phyloP scores from a whole-genome alignment of 305 asterid species.

The Nicotiana rustica region DNA sequence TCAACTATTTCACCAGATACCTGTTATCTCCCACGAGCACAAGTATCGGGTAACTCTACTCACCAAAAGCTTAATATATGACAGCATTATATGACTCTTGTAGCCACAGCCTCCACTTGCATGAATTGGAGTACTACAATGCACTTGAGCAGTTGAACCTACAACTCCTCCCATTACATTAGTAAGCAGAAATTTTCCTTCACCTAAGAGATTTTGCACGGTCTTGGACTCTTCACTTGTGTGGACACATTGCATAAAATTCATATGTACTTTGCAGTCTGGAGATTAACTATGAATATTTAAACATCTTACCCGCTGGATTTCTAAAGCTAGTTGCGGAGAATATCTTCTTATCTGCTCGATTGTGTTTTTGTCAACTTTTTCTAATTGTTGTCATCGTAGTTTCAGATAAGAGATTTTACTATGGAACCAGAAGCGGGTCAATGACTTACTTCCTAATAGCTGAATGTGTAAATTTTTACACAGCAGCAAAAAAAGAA shows the following conservation, averaged over 20 bases:
- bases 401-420: no score
- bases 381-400: no score
- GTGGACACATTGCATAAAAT: slow-evolving; percentile 8
- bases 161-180: background rate
- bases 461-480: no score
- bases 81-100: slow-evolving; percentile 2
- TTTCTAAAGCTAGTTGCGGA: background rate
- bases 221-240: background rate
- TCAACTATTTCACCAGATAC: no score
- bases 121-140: background rate
- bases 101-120: background rate
- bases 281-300: background rate
- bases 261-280: background rate
- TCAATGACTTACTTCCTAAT: no score
- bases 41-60: no score
- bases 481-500: no score
- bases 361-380: no score
- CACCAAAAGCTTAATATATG: no score
- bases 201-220: background rate
- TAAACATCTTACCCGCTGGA: background rate
- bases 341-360: background rate
- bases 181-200: background rate
- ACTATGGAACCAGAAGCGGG: no score
- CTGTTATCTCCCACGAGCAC: no score
- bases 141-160: slow-evolving; percentile 6